Evolutionary conservation across 2,329 filamentous ascomycete species (phyloP), one percentile per base, ranked within the genome.

Genomic region (Cylindrodendrum hubeiense): DNA sequence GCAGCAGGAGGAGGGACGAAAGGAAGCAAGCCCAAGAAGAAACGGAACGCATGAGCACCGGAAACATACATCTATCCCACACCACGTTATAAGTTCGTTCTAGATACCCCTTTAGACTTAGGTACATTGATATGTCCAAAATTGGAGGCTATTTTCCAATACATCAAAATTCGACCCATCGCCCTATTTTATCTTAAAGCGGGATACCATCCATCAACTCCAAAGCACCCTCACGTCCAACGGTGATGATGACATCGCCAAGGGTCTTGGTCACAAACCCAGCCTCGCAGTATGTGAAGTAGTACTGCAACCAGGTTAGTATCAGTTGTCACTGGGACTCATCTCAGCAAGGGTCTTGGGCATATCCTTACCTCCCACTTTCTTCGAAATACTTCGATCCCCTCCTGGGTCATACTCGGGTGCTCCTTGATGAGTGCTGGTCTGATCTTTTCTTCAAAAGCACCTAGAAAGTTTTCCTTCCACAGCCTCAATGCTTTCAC

Each of bases 211-310:
- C 90, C 86, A 93, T 90, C 82, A 92, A 83, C 77, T 92, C 88
- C 73, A 88, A 77, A 3, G 88, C 85, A 2, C 89, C 88, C 74
- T 92, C 90, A 44, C 89, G 83, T 2, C 87, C 89, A 12, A 92
- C 88, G 0, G 90, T 93, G 67, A 94, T 88, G 53, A 93, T 92
- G 1, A 89, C 89, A 78, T 93, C 91, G 3, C 91, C 91, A 21
- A 94, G 77, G 3, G 90, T 92, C 79, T 93, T 93, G 6, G 89
- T 91, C 63, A 86, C 81, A 73, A 94, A 93, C 0, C 91, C 91
- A 41, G 90, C 91, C 76, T 93, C 91, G 67, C 90, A 93, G 75
- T 93, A 93, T 22, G 87, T 84, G 78, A 93, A 94, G 76, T 93
- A 94, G 73, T 93, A 94, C 82, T 89, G 66, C 37, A n/a, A 22